Evolutionary conservation across 306 rosid genomes (phyloP), one percentile per base, ranked within the genome.

Genomic region (Glycyrrhiza uralensis): DNA sequence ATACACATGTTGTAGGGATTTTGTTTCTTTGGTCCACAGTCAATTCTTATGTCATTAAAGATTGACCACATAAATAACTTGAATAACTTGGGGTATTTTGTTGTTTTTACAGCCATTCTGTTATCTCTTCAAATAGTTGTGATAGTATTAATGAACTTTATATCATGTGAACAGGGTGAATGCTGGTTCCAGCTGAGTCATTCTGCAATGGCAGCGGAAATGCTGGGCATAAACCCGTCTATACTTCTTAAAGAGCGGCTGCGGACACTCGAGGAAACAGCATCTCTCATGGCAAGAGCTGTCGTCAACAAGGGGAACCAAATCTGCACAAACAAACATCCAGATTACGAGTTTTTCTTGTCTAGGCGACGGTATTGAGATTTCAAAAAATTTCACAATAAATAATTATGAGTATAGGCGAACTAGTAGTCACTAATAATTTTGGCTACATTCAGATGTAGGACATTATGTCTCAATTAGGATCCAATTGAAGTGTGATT

Each of bases 281-380:
- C 97, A 11, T 82, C 85, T 52, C 85, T 87, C 7, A 83, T 92
- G 96, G 84, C 97, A 67, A 87, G 89, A 83, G 90, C 90, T 64
- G 84, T 71, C 45, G 86, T 92, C 46, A 89, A 65, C 66, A 92
- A 84, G 74, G 92, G 84, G 50, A 69, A 79, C 71, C 41, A 30
- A 56, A 68, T 74, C 56, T 64, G 87, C 19, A 82, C 76, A 74
- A 89, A 85, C 78, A 83, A 54, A 55, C 97, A 92, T 60, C 92
- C 88, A 6, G 96, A 92, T 76, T 87, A 77, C 26, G 96, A 92
- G 72, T 92, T 89, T 82, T 92, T 89, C 85, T 61, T 80, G 81
- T 87, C 94, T 22, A 82, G 96, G 79, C 81, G 78, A 56, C 82
- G 82, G 39, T 85, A 77, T 71, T 78, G 86, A 63, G 74, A 46